Percentiles rank a stretch among this genome's conserved stretches.
Evolutionary conservation across 441 rosid genomes (phyloP).

Genomic region (Arabidopsis lyrata): DNA sequence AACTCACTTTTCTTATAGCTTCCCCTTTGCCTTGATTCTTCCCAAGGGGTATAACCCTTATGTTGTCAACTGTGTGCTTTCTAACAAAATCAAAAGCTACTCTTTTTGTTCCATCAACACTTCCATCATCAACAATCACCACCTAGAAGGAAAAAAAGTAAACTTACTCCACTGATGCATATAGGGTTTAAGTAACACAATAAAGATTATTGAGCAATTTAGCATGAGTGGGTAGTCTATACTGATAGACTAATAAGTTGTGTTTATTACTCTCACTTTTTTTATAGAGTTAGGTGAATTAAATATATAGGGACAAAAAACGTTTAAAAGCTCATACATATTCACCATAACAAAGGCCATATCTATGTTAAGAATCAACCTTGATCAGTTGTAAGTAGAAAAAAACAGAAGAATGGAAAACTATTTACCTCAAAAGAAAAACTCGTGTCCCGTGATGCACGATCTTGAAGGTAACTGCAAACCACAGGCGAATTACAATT

Average conservation of each 20-base stretch:
- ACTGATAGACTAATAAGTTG: background rate
- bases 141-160: constrained; percentile 53
- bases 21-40: constrained; percentile 98
- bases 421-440: constrained; percentile 84
- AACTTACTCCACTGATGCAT: constrained; percentile 9
- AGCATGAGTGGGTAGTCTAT: constrained; percentile 16
- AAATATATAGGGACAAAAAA: background rate
- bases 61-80: constrained; percentile 73
- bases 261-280: background rate
- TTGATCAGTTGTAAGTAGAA: background rate
- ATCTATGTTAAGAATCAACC: background rate
- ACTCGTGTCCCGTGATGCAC: constrained; percentile 75
- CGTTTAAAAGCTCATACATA: constrained; percentile 3
- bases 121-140: constrained; percentile 95
- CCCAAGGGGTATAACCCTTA: constrained; percentile 89
- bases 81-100: constrained; percentile 79
- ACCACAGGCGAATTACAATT: constrained; percentile 31
- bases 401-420: constrained; percentile 14
- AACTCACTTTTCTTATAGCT: constrained; percentile 95
- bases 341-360: background rate
- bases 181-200: background rate
- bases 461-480: constrained; percentile 85
- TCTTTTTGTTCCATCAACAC: constrained; percentile 82
- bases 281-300: background rate
- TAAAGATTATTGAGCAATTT: background rate